Percentiles rank a stretch among this genome's conserved stretches.
These are phyloP conservation scores for Basidiobolus meristosporus DNA, from an alignment of 371 early-diverging fungal genomes.

Conservation along the genomic window DNA sequence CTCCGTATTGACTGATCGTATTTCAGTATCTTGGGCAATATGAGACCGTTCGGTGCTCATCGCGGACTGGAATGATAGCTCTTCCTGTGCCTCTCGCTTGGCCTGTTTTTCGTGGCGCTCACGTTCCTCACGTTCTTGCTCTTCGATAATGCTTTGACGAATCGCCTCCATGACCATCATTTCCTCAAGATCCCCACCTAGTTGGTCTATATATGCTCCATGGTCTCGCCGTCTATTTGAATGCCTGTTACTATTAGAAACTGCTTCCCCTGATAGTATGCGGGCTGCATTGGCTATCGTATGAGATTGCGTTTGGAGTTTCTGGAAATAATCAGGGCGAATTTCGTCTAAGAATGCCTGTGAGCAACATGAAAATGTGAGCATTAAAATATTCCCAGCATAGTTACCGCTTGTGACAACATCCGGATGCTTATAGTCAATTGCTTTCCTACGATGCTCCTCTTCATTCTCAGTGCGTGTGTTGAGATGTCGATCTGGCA, in stretches of 20 bases:
- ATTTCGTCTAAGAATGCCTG: conserved; percentile 34
- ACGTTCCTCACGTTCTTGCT: no score
- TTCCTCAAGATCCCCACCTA: conserved; percentile 73
- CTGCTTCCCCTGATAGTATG: no score
- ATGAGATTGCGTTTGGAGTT: neutral
- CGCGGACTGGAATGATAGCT: no score
- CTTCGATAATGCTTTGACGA: conserved; percentile 40
- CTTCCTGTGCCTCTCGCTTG: no score
- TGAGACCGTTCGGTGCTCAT: no score
- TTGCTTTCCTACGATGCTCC: conserved; percentile 27
- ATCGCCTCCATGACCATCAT: conserved; percentile 85
- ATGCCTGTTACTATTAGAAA: conserved; percentile 9
- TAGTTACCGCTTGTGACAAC: conserved; percentile 53
- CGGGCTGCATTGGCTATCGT: no score
- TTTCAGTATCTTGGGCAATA: no score
- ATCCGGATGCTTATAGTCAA: conserved; percentile 29
- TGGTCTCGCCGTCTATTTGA: conserved; percentile 26
- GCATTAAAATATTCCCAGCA: no score
- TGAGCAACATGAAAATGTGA: no score
- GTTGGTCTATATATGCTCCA: conserved; percentile 30
- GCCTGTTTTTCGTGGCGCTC: no score
- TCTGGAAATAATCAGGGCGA: conserved; percentile 45
- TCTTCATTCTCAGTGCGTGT: conserved; percentile 5
- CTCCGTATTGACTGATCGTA: no score
- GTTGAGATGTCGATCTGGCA: no score